A percentile compares a stretch with the other conserved stretches of the same genome.
Conservation (phyloP, 495 filamentous ascomycete species). For the Lentithecium fluviatile region DNA sequence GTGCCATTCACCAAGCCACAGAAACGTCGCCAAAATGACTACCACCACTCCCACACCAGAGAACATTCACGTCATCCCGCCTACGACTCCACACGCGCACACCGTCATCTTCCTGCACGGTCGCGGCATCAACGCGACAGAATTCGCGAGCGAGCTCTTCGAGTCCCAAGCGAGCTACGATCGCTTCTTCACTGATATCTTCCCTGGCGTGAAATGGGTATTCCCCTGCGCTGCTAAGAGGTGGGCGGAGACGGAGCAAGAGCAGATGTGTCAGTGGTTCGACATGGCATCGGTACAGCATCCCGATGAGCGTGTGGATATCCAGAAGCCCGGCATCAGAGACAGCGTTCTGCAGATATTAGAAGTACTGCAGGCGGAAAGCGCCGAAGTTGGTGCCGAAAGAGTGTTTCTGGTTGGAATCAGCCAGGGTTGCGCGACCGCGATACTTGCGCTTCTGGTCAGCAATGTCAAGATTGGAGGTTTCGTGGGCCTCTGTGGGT, state of each 20-base stretch:
- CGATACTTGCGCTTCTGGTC: conserved; percentile 23
- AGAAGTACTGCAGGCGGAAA: conserved; percentile 22
- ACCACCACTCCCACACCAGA: neutral
- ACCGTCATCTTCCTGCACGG: conserved; percentile 39
- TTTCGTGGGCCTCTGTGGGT: conserved; percentile 35
- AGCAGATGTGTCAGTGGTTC: conserved; percentile 36
- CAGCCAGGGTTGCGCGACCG: conserved; percentile 37
- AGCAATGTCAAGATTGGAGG: conserved; percentile 16
- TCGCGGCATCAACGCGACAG: conserved; percentile 30
- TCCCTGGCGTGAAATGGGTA: conserved; percentile 34
- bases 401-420: conserved; percentile 34
- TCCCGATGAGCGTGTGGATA: conserved; percentile 17
- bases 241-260: conserved; percentile 19
- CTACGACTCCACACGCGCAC: conserved; percentile 21
- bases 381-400: conserved; percentile 9
- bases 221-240: conserved; percentile 24
- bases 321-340: conserved; percentile 22
- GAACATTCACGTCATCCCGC: neutral
- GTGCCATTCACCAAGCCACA: no score
- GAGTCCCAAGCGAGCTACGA: conserved; percentile 31
- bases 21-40: neutral
- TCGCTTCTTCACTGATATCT: conserved; percentile 23
- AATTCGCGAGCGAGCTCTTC: conserved; percentile 35
- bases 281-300: conserved; percentile 32
- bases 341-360: conserved; percentile 8